These are phyloP conservation scores for Umbellularia californica DNA, from an alignment of 164 flowering plant species.

Conservation along the genomic window DNA sequence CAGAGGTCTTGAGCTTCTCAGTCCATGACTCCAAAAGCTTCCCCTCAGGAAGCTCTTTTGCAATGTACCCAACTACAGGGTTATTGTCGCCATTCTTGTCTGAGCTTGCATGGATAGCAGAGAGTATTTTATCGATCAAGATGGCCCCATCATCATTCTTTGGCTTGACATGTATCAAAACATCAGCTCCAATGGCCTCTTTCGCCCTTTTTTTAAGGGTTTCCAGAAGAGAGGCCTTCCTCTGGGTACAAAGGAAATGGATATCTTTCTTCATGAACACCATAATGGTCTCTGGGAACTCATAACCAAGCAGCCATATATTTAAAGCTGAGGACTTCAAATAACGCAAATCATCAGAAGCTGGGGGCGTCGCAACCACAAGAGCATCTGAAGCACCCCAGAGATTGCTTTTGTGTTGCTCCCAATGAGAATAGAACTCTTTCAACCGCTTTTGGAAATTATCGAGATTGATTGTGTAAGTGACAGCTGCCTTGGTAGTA, in stretches of 20 bases:
- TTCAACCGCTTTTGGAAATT: slow-evolving; percentile 48
- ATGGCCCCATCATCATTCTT: slow-evolving; percentile 56
- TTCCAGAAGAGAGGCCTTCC: slow-evolving; percentile 65
- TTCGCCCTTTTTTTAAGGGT: slow-evolving; percentile 45
- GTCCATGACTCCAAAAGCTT: slow-evolving; percentile 65
- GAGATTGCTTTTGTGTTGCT: slow-evolving; percentile 29
- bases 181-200: slow-evolving; percentile 44
- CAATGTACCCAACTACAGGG: slow-evolving; percentile 57
- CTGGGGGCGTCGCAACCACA: slow-evolving; percentile 68
- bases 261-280: slow-evolving; percentile 59
- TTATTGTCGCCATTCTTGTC: slow-evolving; percentile 19
- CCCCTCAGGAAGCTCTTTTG: slow-evolving; percentile 74
- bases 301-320: slow-evolving; percentile 76
- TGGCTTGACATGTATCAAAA: slow-evolving; percentile 66
- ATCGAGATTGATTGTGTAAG: slow-evolving; percentile 39
- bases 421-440: slow-evolving; percentile 58
- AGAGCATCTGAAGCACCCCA: slow-evolving; percentile 58
- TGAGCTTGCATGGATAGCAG: slow-evolving; percentile 27
- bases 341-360: slow-evolving; percentile 68
- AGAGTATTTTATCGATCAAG: slow-evolving; percentile 41
- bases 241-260: slow-evolving; percentile 68
- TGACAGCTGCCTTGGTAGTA: slow-evolving; percentile 7
- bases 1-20: slow-evolving; percentile 42
- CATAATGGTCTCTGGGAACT: slow-evolving; percentile 84
- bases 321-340: slow-evolving; percentile 72